Conservation (phyloP, 805 yeast genomes). For the Starmerella gropengiesseri region DNA sequence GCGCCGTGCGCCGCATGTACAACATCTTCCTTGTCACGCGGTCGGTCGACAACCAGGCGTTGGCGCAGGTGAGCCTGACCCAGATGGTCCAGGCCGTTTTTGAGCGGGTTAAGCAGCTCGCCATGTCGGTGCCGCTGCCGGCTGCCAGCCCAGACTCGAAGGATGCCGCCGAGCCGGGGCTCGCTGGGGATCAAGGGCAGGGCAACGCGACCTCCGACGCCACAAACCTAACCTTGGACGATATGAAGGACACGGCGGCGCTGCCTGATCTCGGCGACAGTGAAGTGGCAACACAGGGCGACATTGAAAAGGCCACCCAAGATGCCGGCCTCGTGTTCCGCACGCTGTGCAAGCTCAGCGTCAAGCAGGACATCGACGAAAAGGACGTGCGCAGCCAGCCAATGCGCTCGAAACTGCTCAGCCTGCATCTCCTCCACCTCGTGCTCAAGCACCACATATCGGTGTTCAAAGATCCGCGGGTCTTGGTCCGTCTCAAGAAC, state of each 20-base stretch:
- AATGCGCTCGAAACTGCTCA: conserved; percentile 79
- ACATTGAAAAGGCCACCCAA: conserved; percentile 60
- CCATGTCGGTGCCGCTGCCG: not conserved
- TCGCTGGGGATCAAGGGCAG: too few species aligned
- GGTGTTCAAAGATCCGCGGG: conserved; percentile 45
- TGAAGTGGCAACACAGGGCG: conserved; percentile 37
- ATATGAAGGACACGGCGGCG: conserved; percentile 21
- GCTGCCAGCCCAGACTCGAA: not conserved
- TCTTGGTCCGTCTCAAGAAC: conserved; percentile 27
- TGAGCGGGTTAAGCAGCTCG: conserved; percentile 45
- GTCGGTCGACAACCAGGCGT: conserved; percentile 73
- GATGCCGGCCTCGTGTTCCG: conserved; percentile 90
- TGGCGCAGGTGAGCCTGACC: conserved; percentile 89
- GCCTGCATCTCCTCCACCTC: conserved; percentile 78
- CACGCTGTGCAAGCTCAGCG: conserved; percentile 87
- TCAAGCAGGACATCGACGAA: conserved; percentile 59
- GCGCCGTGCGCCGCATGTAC: conserved; percentile 87
- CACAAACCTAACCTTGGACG: conserved; percentile 22
- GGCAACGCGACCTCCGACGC: not conserved
- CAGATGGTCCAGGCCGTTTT: conserved; percentile 82
- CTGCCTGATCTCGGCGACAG: conserved; percentile 24
- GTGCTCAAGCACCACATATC: conserved; percentile 77
- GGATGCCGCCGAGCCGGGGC: not conserved
- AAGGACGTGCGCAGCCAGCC: conserved; percentile 74
- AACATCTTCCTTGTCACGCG: conserved; percentile 80